Evolutionary conservation across 2,329 filamentous ascomycete genomes (phyloP).

Genomic region (Colletotrichum salicis): DNA sequence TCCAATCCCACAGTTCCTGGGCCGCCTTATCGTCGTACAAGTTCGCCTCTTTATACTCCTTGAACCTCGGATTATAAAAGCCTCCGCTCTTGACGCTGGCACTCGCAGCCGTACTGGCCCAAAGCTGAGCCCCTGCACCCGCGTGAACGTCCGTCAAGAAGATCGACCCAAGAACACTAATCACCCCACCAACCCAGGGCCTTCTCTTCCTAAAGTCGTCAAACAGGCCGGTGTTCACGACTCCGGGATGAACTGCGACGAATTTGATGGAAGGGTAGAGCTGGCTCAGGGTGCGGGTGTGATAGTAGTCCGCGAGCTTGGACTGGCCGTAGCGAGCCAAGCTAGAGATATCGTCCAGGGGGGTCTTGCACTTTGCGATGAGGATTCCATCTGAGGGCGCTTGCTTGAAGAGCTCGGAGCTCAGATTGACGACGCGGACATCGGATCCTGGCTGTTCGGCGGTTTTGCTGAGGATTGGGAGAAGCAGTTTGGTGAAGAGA

Average conservation of each 20-base stretch:
- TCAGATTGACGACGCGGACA: constrained; percentile 41
- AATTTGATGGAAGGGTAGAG: constrained; percentile 41
- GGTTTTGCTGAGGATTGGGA: constrained; percentile 43
- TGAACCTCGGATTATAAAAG: background rate
- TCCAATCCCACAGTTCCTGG: background rate
- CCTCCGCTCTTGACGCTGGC: background rate
- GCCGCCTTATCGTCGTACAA: background rate
- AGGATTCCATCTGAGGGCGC: constrained; percentile 41
- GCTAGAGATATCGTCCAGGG: constrained; percentile 26
- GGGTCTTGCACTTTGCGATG: constrained; percentile 43
- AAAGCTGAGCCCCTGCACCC: background rate
- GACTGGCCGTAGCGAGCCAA: constrained; percentile 43
- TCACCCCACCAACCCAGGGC: background rate
- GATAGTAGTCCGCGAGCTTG: constrained; percentile 46
- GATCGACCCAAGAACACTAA: background rate
- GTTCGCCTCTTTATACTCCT: background rate
- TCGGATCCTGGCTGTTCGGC: constrained; percentile 38
- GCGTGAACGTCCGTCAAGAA: background rate
- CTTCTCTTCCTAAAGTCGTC: background rate
- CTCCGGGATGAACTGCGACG: constrained; percentile 43
- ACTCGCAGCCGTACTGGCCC: background rate
- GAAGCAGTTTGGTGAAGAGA: constrained; percentile 51
- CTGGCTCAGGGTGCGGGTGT: constrained; percentile 42
- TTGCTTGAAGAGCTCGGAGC: constrained; percentile 40
- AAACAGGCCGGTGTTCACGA: constrained; percentile 31